phyloP scores from a whole-genome alignment of 768 basidiomycete genomes.

The Nevesoporus exiguus region DNA sequence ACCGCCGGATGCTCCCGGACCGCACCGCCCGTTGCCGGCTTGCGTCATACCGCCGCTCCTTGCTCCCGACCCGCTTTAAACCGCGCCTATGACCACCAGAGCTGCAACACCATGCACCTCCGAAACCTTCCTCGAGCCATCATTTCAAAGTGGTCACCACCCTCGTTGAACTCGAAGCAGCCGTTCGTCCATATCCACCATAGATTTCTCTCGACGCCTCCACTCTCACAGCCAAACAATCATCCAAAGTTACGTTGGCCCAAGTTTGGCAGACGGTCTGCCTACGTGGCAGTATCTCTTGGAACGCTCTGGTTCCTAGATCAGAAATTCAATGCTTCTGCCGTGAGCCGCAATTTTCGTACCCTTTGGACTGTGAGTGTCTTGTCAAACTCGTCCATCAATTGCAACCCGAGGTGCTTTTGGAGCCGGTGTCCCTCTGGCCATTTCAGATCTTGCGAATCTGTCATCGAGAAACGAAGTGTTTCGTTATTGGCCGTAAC shows the following conservation, averaged over 20 bases:
- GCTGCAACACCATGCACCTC: not conserved
- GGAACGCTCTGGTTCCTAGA: conserved; percentile 39
- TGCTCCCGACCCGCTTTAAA: not conserved
- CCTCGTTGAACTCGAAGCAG: not conserved
- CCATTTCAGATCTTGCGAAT: not conserved
- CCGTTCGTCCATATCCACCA: not conserved
- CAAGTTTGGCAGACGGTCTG: conserved; percentile 20
- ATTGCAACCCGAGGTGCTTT: not conserved
- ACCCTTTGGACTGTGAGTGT: conserved; percentile 47
- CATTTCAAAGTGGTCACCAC: not conserved
- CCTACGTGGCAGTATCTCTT: conserved; percentile 25
- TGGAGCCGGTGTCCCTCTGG: not conserved
- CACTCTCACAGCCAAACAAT: not conserved
- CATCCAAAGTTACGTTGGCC: conserved; percentile 4
- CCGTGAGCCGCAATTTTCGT: conserved; percentile 44
- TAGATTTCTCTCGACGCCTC: conserved; percentile 1
- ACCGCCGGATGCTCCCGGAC: not conserved
- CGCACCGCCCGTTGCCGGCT: not conserved
- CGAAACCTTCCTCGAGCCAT: not conserved
- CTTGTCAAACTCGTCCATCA: not conserved
- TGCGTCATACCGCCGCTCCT: not conserved
- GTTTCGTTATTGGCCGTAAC: too few species aligned
- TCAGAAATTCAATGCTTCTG: conserved; percentile 45
- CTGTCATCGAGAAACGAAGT: not conserved
- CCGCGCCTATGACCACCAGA: too few species aligned